A percentile compares a stretch with the other conserved stretches of the same genome.
Evolutionary conservation across 148 eudicot species (phyloP).

Genomic region (Simmondsia chinensis): DNA sequence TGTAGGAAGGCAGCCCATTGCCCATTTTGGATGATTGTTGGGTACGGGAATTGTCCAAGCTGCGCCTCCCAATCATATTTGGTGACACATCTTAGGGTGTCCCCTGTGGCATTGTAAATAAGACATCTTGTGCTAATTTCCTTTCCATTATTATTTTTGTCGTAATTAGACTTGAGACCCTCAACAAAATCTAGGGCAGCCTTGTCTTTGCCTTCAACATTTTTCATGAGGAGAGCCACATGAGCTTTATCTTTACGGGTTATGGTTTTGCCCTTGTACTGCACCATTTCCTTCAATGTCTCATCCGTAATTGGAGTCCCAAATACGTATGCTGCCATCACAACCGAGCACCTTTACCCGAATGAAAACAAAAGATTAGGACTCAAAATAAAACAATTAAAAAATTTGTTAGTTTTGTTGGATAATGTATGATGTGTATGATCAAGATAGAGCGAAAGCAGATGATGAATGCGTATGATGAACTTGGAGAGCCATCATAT

Average conservation of each 20-base stretch:
- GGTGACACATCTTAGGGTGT: background rate
- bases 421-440: no score
- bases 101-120: constrained; percentile 10
- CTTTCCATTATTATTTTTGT: no score
- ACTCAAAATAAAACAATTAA: no score
- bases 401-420: no score
- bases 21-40: constrained; percentile 4
- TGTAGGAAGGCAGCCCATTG: constrained; percentile 10
- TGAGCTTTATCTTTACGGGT: constrained; percentile 1
- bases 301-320: constrained; percentile 2
- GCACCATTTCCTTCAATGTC: background rate
- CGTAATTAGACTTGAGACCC: background rate
- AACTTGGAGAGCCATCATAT: no score
- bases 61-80: background rate
- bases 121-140: background rate
- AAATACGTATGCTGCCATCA: constrained; percentile 10
- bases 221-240: background rate
- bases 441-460: no score
- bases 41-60: background rate
- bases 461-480: no score
- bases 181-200: constrained; percentile 2
- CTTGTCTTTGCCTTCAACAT: constrained; percentile 1
- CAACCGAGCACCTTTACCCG: no score
- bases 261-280: background rate
- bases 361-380: no score